phyloP scores from a whole-genome alignment of 768 basidiomycete genomes.

The Trametes cingulata region DNA sequence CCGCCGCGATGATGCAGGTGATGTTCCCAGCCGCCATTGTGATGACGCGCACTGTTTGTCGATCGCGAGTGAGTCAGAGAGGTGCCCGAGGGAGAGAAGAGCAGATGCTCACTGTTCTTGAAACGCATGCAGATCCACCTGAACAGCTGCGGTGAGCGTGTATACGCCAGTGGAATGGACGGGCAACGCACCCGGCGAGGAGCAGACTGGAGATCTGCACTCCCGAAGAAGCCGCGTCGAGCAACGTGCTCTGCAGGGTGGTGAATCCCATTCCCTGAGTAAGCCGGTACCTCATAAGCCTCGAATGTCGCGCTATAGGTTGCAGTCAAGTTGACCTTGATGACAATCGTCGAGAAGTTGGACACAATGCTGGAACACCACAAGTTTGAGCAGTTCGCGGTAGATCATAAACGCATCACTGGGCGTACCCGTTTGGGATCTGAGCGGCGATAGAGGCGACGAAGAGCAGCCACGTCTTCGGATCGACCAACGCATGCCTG shows the following conservation, averaged over 20 bases:
- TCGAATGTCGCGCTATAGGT: background rate
- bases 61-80: background rate
- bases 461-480: conserved; percentile 39
- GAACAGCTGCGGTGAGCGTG: background rate
- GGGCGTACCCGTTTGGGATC: conserved; percentile 33
- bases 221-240: conserved; percentile 19
- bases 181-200: conserved; percentile 15
- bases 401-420: too few species aligned
- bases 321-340: conserved; percentile 17
- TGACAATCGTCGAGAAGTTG: conserved; percentile 29
- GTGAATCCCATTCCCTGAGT: conserved; percentile 24
- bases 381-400: background rate
- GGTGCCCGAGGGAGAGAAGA: background rate
- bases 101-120: conserved; percentile 20
- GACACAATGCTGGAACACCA: conserved; percentile 12
- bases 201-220: conserved; percentile 21
- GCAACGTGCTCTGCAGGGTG: conserved; percentile 22
- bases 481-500: conserved; percentile 28
- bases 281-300: background rate
- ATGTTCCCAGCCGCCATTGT: conserved; percentile 28
- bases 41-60: conserved; percentile 15
- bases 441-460: conserved; percentile 35
- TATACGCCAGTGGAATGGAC: background rate
- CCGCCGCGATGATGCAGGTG: conserved; percentile 36
- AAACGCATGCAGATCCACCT: conserved; percentile 21